Percentiles rank a stretch among this genome's conserved stretches.
phyloP scores from a whole-genome alignment of 345 rosid genomes.

The Clausena lansium region DNA sequence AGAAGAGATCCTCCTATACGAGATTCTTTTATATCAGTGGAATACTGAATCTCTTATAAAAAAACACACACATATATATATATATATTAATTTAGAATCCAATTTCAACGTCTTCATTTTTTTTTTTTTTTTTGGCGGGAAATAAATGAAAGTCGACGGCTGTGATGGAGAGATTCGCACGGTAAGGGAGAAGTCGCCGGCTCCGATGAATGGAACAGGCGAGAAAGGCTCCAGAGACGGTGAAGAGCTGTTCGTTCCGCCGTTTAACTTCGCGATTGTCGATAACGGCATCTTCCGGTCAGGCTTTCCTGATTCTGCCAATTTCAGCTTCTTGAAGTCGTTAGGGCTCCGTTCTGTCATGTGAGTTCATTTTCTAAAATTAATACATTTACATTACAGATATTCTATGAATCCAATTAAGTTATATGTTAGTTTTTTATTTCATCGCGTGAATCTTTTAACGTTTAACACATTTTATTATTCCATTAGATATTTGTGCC shows the following conservation, averaged over 20 bases:
- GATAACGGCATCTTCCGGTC: slow-evolving; percentile 71
- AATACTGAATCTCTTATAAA: not conserved
- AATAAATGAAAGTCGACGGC: slow-evolving; percentile 14
- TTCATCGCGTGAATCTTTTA: too few relatives aligned
- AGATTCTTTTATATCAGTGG: not conserved
- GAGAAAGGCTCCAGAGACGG: slow-evolving; percentile 24
- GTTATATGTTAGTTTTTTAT: not conserved
- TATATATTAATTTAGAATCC: not conserved
- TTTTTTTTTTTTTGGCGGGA: slow-evolving; percentile 15
- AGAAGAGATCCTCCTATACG: not conserved
- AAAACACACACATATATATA: not conserved
- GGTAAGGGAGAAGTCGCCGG: not conserved
- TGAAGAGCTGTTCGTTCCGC: slow-evolving; percentile 60
- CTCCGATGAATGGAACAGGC: not conserved
- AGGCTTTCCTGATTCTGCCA: slow-evolving; percentile 66
- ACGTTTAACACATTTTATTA: not conserved
- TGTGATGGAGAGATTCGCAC: not conserved
- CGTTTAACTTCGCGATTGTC: slow-evolving; percentile 70
- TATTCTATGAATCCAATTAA: not conserved
- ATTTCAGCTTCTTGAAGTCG: slow-evolving; percentile 61
- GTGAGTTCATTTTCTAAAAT: slow-evolving; percentile 30
- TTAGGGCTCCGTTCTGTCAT: slow-evolving; percentile 65
- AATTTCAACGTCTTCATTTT: not conserved
- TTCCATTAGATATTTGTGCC: slow-evolving; percentile 59
- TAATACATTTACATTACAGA: not conserved